Evolutionary conservation across 2,329 filamentous ascomycete genomes (phyloP), one percentile per base, ranked within the genome.

Genomic region (Dryadomyces quercus-mongolicae): DNA sequence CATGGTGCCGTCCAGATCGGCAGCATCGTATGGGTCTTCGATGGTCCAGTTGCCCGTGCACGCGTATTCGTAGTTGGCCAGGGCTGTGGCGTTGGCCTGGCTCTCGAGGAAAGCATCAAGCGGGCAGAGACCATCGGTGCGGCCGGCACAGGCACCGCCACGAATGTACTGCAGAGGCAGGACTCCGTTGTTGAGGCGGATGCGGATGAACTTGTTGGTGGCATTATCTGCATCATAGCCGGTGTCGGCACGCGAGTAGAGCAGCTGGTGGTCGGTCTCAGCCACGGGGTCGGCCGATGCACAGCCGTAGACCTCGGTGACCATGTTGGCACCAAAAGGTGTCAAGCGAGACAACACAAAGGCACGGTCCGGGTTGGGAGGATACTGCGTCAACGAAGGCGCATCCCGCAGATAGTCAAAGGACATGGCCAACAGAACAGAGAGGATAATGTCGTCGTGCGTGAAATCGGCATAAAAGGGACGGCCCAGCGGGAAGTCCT

Each of bases 301-400:
- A 60, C 77, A 81, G 38, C 74, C 76, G 58, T 80, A 75, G 31
- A 78, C 70, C 63, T 81, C 78, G 1, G 77, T 78, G 47, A 78
- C 67, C 34, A 81, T 68, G 18, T 74, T 71, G 3, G 71, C 77
- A 21, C 74, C 76, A 57, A 80, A 81, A 1, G 78, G 78, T 0
- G 76, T 78, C 52, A 80, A 60, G 48, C 74, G 62, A 2, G 71
- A 75, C 9, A 80, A 66, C 25, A 69, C 65, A 64, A 79, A 80
- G 49, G 69, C 69, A 2, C 74, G 68, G 20, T 74, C 60, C 21
- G 69, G 66, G 61, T 70, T 65, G 4, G 69, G 72, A 20, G 72
- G 72, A 59, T 63, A 74, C 49, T 56, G 59, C 1, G 64, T 68
- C 15, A 76, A 62, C 49, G 62, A 65, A 2, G 74, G 73, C 1